Base-by-base conservation (phyloP, 2,329 filamentous ascomycete genomes). In the Neospermospora avenae region DNA sequence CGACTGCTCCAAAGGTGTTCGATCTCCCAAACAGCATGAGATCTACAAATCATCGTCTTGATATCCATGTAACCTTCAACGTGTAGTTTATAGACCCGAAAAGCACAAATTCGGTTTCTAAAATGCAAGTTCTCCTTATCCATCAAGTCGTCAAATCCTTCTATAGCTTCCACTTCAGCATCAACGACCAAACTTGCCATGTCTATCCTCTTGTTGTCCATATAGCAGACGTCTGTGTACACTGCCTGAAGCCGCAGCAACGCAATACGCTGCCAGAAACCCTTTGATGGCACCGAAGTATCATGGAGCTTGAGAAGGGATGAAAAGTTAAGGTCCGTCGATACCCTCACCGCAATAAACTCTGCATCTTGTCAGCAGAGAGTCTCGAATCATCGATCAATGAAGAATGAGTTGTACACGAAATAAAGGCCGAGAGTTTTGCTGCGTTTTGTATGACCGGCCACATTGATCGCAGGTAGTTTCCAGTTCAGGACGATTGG, bases 361-460 rank as follows among this genome's bases (percentile, higher is more conserved):
- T 0, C 89, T 85, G 63, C 90, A 90, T 2, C 88, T 85, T 0
- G 84, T 46, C 20, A 84, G 0, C 0, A n/a, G n/a, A n/a, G n/a
- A n/a, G n/a, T n/a, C n/a, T n/a, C n/a, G n/a, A n/a, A n/a, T 16
- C 5, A 7, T n/a, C 14, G 7, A 5, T 39, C 7, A n/a, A n/a
- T 13, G 14, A 3, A 7, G 18, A n/a, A n/a, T 13, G 13, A 39
- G 2, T 13, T 4, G 5, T 39, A 37, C 34, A 39, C 18, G 37
- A 39, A 39, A n/a, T 39, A 39, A 7, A 84, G 83, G 0, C 85
- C 84, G 0, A 87, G 84, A 78, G 87, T 89, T 67, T 87, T 85
- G 62, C 84, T 88, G 77, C 90, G 90, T 76, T 91, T 91, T 0
- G 88, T 90, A 25, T 87, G 82, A 0, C 88, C 88, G 0, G 87